These are phyloP conservation scores for Caryocar brasiliense DNA, from an alignment of 441 rosid species.

Conservation along the genomic window DNA sequence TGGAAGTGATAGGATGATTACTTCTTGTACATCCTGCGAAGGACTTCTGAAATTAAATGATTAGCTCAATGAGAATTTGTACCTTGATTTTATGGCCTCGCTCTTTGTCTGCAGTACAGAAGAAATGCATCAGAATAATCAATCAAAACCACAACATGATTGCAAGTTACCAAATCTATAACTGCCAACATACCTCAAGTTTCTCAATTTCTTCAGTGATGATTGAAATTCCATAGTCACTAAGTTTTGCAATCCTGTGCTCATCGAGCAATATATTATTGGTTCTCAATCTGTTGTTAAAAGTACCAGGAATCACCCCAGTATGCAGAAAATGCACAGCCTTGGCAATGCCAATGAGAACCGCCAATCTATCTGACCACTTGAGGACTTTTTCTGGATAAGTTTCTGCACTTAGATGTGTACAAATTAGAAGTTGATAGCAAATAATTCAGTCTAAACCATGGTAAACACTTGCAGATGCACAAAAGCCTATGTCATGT, in stretches of 20 bases:
- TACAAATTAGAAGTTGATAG: slow-evolving; percentile 1
- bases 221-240: slow-evolving; percentile 79
- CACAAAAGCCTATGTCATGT: no score
- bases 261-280: slow-evolving; percentile 80
- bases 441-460: neutral
- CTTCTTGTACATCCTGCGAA: neutral
- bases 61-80: slow-evolving; percentile 5
- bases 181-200: slow-evolving; percentile 39
- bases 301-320: slow-evolving; percentile 71
- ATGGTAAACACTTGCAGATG: no score
- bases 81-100: slow-evolving; percentile 47
- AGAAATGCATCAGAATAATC: slow-evolving; percentile 9
- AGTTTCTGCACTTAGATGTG: slow-evolving; percentile 33
- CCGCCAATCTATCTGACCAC: slow-evolving; percentile 76
- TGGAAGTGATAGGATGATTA: neutral
- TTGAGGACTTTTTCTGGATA: slow-evolving; percentile 60
- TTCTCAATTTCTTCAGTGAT: slow-evolving; percentile 59
- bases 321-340: slow-evolving; percentile 92
- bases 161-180: slow-evolving; percentile 3
- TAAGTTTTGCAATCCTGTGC: slow-evolving; percentile 73
- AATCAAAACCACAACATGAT: neutral
- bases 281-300: slow-evolving; percentile 62
- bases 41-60: neutral
- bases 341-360: slow-evolving; percentile 78
- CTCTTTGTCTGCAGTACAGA: slow-evolving; percentile 46